Base-by-base conservation (phyloP, 768 basidiomycete genomes). In the Trametes meyenii region DNA sequence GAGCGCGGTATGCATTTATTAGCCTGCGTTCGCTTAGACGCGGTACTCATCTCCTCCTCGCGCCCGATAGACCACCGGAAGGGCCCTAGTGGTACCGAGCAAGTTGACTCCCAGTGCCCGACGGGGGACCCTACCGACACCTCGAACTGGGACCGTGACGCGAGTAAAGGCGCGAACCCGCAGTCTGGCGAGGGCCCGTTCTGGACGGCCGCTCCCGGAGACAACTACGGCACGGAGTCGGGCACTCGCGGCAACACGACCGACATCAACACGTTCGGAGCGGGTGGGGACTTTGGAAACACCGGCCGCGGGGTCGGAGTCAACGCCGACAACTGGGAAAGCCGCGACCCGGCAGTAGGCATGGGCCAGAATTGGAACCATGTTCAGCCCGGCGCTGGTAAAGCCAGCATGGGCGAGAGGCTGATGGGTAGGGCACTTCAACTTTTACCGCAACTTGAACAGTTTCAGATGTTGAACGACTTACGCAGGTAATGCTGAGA, bases 161-260 rank as follows among this genome's bases (percentile, higher is more conserved):
- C 42, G 23, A 21, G 6, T 14, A 23, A 46, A 3, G 29, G 13
- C 48, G 46, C 23, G 0, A 19, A 42, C 29, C 50, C 50, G 8
- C 55, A 44, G 17, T 49, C 53, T 38, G n/a, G 39, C 26, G 36
- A 55, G 11, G 61, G 53, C 23, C 55, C 43, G 42, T 23, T 39
- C 39, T 63, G 61, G 61, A 53, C 50, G 12, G 59, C 62, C 11
- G 55, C 50, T n/a, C 55, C 5, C 14, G 59, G 55, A 21, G 62
- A 66, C 24, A 65, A 50, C 64, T 50, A 61, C 50, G 59, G 59
- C 43, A 50, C 29, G n/a, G n/a, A n/a, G 52, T 53, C 61, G 12
- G 61, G 58, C 50, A 51, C 24, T 29, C 50, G n/a, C 21, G 65
- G 65, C 29, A 63, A 66, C 52, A 63, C 65, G 38, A 61, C 42